Evolutionary conservation across 31 red algal species (phyloP).

Genomic region (Asparagopsis taxiformis): DNA sequence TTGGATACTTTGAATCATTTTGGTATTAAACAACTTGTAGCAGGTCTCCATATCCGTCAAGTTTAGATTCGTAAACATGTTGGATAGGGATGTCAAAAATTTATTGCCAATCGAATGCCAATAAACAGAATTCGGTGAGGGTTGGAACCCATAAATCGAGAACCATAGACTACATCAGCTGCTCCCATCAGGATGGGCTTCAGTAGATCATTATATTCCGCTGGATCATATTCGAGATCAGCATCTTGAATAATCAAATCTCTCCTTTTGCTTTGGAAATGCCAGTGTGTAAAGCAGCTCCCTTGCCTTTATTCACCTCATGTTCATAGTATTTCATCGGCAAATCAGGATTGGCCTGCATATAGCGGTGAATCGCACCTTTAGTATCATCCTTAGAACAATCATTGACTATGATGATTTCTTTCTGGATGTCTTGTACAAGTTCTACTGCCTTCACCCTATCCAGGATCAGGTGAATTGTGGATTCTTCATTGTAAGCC

Average conservation of each 20-base stretch:
- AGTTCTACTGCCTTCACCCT: background rate
- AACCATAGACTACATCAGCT: background rate
- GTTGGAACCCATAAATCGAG: background rate
- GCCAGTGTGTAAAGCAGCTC: background rate
- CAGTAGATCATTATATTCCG: background rate
- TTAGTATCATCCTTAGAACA: background rate
- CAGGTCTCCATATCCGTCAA: slow-evolving; percentile 9
- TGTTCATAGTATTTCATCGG: background rate
- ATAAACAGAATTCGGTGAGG: background rate
- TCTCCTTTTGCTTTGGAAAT: background rate
- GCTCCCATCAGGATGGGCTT: background rate
- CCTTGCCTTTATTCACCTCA: background rate
- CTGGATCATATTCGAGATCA: slow-evolving; percentile 7
- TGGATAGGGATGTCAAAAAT: background rate
- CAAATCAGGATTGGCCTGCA: background rate
- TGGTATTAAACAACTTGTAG: background rate
- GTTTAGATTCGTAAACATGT: slow-evolving; percentile 7
- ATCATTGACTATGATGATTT: slow-evolving; percentile 1
- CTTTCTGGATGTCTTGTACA: no score
- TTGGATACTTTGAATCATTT: background rate
- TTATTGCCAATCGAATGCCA: slow-evolving; percentile 9
- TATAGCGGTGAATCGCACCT: background rate
- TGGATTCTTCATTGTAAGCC: slow-evolving; percentile 8
- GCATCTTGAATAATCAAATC: slow-evolving; percentile 8
- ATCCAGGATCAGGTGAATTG: background rate